phyloP scores from a whole-genome alignment of 2,329 filamentous ascomycete genomes.

The Metarhizium humberi region DNA sequence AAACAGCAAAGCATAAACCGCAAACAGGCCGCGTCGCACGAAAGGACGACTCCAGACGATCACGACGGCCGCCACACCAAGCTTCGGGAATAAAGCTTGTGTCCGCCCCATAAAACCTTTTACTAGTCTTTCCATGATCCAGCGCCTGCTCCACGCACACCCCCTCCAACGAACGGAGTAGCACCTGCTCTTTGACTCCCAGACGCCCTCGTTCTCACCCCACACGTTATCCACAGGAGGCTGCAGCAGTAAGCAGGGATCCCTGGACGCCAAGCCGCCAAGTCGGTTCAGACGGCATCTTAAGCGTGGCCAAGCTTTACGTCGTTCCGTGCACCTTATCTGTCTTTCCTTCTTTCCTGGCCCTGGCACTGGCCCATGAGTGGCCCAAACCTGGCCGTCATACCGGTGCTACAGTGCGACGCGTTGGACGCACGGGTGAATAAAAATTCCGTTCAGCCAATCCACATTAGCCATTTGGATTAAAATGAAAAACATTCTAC shows the following conservation, averaged over 20 bases:
- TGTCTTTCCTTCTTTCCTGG: background rate
- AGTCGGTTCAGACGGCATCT: conserved; percentile 31
- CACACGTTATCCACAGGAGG: background rate
- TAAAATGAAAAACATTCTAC: no score
- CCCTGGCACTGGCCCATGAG: background rate
- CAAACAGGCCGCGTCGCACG: background rate
- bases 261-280: conserved; percentile 26
- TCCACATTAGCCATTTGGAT: no score
- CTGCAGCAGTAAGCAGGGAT: background rate
- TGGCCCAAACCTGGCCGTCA: background rate
- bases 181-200: no score
- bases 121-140: no score
- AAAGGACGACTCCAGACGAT: background rate
- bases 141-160: background rate
- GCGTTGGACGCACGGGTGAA: background rate
- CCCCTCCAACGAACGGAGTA: background rate
- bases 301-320: conserved; percentile 15
- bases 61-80: background rate
- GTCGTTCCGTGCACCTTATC: background rate
- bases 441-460: no score
- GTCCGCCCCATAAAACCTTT: background rate
- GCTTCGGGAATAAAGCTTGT: conserved; percentile 5
- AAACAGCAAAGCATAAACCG: background rate
- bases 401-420: background rate
- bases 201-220: background rate